Percentiles rank a stretch among this genome's conserved stretches.
Evolutionary conservation across 495 filamentous ascomycete genomes (phyloP).

Genomic region (Opeltia flavorubescens): DNA sequence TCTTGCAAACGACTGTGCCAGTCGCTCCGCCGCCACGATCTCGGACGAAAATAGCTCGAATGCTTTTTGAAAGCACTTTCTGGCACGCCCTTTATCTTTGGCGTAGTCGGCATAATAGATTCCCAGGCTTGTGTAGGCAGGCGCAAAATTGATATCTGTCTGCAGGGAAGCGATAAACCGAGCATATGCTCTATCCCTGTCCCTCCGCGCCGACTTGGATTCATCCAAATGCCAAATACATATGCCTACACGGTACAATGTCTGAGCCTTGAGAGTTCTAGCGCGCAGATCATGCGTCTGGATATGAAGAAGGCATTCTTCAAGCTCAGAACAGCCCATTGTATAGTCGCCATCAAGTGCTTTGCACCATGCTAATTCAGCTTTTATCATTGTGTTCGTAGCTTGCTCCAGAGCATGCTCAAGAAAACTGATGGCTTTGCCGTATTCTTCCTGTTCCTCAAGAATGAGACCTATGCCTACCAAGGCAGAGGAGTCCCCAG

Average conservation of each 20-base stretch:
- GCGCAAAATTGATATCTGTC: slow-evolving; percentile 77
- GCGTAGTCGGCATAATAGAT: slow-evolving; percentile 88
- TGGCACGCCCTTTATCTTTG: slow-evolving; percentile 68
- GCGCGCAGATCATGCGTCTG: slow-evolving; percentile 37
- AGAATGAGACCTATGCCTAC: slow-evolving; percentile 84
- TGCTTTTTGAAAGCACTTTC: slow-evolving; percentile 90
- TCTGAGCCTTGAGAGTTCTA: slow-evolving; percentile 64
- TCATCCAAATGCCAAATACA: slow-evolving; percentile 76
- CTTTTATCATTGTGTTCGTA: slow-evolving; percentile 59
- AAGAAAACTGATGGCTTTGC: slow-evolving; percentile 64
- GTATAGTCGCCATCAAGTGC: slow-evolving; percentile 65
- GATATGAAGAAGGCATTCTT: slow-evolving; percentile 49
- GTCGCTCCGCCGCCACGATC: slow-evolving; percentile 71
- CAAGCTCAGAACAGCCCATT: slow-evolving; percentile 49
- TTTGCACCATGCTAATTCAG: slow-evolving; percentile 81
- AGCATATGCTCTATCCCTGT: slow-evolving; percentile 63
- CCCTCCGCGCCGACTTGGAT: slow-evolving; percentile 55
- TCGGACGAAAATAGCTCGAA: slow-evolving; percentile 87
- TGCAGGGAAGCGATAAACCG: slow-evolving; percentile 75
- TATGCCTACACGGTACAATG: slow-evolving; percentile 74
- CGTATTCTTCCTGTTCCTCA: slow-evolving; percentile 81
- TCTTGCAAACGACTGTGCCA: slow-evolving; percentile 74
- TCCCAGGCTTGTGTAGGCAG: slow-evolving; percentile 87
- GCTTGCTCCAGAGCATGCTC: slow-evolving; percentile 57
- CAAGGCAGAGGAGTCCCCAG: slow-evolving; percentile 60